Evolutionary conservation across 257 asterid genomes (phyloP), one percentile per base, ranked within the genome.

Genomic region (Nicotiana undulata): DNA sequence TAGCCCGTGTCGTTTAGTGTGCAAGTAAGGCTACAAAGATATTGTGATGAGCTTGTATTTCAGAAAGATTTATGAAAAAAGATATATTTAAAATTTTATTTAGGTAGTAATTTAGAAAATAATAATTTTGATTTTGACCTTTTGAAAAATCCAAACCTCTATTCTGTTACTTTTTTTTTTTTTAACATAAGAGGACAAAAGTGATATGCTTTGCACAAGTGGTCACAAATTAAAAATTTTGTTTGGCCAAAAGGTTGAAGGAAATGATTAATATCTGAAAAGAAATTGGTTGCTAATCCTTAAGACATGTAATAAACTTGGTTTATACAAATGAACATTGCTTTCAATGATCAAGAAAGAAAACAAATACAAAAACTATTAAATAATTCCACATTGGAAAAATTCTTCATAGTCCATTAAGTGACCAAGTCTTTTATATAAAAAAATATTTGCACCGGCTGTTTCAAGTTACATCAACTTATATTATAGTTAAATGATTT

Each of bases 1-100:
- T n/a, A n/a, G n/a, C n/a, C n/a, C n/a, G n/a, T n/a, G n/a, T n/a
- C n/a, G 13, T 13, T 13, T 37, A 46, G 40, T 10, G 74, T 37
- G 20, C 70, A 59, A 77, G 70, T 77, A 53, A 56, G 56, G 80
- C 68, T 9, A 77, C 53, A n/a, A 77, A 56, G 55, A 77, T 32
- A 56, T 24, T 29, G 32, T 29, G 32, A 29, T 76, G 51, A 40
- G 13, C 18, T 52, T 9, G 46, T 76, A 53, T 32, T 58, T 31
- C 20, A 59, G 11, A 76, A 32, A 29, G 68, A 26, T 20, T 79
- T 12, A 44, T 32, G 15, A 11, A 40, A 10, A 67, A 66, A 5
- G 16, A 72, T 15, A 49, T 49, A 6, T 24, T 16, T 7, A 18
- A 22, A 46, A 46, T 5, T 1, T 24, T 2, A 0, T 0, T 74